These are phyloP conservation scores for Coniochaeta hoffmannii DNA, from an alignment of 2,329 filamentous ascomycete genomes.

Conservation along the genomic window DNA sequence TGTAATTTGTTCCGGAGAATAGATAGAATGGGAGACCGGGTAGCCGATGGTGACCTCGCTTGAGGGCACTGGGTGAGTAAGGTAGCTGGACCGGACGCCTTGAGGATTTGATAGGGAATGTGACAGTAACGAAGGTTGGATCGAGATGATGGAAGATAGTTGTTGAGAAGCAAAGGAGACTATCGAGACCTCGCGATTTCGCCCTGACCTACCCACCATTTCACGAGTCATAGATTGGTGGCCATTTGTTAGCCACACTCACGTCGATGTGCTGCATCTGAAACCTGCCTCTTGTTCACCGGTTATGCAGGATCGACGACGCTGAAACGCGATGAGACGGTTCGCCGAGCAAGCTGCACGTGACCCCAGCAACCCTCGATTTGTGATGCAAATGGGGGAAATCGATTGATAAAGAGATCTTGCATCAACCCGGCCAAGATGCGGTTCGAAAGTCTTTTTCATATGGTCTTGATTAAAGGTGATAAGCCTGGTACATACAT, in stretches of 20 bases:
- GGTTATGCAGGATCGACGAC: background rate
- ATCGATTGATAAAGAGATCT: background rate
- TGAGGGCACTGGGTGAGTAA: background rate
- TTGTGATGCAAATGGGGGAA: background rate
- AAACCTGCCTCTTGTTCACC: background rate
- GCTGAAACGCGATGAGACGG: background rate
- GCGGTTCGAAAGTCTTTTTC: no score
- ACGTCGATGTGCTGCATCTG: background rate
- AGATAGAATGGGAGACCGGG: background rate
- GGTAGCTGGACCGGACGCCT: no score
- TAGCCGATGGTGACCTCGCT: background rate
- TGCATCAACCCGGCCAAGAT: no score
- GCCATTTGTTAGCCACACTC: background rate
- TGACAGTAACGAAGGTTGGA: no score
- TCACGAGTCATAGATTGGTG: background rate
- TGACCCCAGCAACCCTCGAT: background rate
- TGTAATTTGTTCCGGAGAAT: background rate
- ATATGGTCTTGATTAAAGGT: no score
- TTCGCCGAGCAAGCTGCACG: background rate
- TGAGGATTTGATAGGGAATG: no score
- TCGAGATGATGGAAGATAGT: background rate
- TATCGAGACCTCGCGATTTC: background rate
- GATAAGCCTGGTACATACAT: no score
- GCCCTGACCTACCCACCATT: background rate
- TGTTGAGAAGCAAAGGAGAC: background rate